A percentile compares a stretch with the other conserved stretches of the same genome.
Evolutionary conservation across 2,329 filamentous ascomycete genomes (phyloP).

Genomic region (Epichloe bromicola): DNA sequence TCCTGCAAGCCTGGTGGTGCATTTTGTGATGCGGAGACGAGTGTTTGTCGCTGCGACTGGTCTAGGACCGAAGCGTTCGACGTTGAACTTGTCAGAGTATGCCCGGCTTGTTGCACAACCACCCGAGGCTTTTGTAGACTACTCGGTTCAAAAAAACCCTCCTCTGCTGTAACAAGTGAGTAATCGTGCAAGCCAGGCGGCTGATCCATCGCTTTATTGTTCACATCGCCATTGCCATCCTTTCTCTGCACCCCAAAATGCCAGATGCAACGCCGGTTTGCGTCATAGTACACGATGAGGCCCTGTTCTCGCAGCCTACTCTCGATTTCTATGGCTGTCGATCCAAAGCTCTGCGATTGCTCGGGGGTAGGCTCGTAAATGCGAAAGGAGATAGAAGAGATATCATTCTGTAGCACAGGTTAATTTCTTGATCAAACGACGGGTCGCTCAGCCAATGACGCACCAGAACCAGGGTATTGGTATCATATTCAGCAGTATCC

Average conservation of each 20-base stretch:
- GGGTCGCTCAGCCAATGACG: constrained; percentile 13
- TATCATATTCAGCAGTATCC: constrained; percentile 51
- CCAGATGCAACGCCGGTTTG: constrained; percentile 38
- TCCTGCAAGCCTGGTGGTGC: constrained; percentile 10
- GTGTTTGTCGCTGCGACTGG: constrained; percentile 14
- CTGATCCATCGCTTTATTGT: constrained; percentile 19
- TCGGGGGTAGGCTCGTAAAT: constrained; percentile 38
- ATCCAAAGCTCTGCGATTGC: constrained; percentile 29
- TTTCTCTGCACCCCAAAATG: constrained; percentile 36
- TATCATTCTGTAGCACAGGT: constrained; percentile 34
- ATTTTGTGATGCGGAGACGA: constrained; percentile 6
- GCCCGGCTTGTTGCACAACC: constrained; percentile 25
- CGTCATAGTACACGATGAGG: constrained; percentile 40
- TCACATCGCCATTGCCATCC: constrained; percentile 20
- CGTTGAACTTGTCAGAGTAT: constrained; percentile 34
- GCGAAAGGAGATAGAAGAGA: constrained; percentile 40
- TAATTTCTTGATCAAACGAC: constrained; percentile 2
- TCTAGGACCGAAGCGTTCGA: constrained; percentile 29
- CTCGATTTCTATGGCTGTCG: constrained; percentile 38
- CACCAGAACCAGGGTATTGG: constrained; percentile 47
- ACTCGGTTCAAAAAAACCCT: constrained; percentile 37
- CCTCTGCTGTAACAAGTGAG: constrained; percentile 31
- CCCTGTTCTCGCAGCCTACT: constrained; percentile 36
- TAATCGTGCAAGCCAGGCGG: constrained; percentile 31
- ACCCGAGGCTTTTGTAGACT: constrained; percentile 33